phyloP scores from a whole-genome alignment of 2,329 filamentous ascomycete species.

The Phyllosticta citrichinensis region DNA sequence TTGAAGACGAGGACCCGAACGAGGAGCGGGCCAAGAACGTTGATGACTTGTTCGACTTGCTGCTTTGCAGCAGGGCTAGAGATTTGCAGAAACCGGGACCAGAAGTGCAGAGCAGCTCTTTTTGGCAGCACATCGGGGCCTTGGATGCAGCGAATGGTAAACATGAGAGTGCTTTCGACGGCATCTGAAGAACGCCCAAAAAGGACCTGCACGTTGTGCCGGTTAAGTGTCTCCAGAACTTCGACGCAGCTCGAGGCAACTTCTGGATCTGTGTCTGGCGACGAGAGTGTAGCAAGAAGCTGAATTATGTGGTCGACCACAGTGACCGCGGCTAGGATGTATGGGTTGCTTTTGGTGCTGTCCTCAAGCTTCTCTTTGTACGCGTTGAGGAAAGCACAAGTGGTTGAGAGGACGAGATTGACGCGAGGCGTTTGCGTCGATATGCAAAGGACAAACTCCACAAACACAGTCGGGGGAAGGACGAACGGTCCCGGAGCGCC shows the following conservation, averaged over 20 bases:
- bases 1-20: conserved; percentile 5
- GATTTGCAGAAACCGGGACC: conserved; percentile 30
- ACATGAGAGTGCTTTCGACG: conserved; percentile 59
- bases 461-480: conserved; percentile 55
- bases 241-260: conserved; percentile 66
- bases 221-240: conserved; percentile 55
- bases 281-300: conserved; percentile 52
- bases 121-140: conserved; percentile 68
- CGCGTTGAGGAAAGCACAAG: conserved; percentile 52
- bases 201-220: conserved; percentile 51
- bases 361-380: conserved; percentile 23
- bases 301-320: conserved; percentile 51
- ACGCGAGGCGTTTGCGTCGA: conserved; percentile 53
- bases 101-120: conserved; percentile 62
- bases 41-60: not conserved
- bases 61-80: not conserved
- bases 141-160: conserved; percentile 59
- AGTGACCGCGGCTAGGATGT: conserved; percentile 19
- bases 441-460: conserved; percentile 54
- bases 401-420: conserved; percentile 59
- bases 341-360: conserved; percentile 26
- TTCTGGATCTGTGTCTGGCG: conserved; percentile 57
- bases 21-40: not conserved
- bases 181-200: conserved; percentile 48
- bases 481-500: conserved; percentile 66